Base-by-base conservation (phyloP, 345 rosid genomes). In the Pistacia integerrima region DNA sequence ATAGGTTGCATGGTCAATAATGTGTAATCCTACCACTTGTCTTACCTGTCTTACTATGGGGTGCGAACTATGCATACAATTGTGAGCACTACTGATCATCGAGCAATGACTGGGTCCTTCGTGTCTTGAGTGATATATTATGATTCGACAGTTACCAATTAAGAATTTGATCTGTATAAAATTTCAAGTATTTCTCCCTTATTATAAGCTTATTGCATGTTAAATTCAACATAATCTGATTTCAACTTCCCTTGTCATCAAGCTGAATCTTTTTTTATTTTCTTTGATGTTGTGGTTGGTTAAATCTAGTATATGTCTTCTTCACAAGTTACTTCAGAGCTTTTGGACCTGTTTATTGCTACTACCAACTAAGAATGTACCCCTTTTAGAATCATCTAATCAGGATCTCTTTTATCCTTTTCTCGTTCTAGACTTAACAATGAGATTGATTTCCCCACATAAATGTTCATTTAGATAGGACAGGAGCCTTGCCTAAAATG, bases 1-100 rank as follows among this genome's bases (percentile, higher is more conserved):
- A 77, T 66, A 82, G 87, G 78, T 89, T 82, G 89, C 82, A 1
- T 36, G 75, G 73, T 41, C 64, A 74, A 60, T 82, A 78, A 82
- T 60, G 11, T 51, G 44, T 77, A 44, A 72, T 38, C 69, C 46
- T 22, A 14, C 52, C 14, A 46, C 51, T 62, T 10, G 38, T 35
- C 12, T 18, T 17, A 30, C 54, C 22, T 13, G 12, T 63, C 67
- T 11, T 59, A 49, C 6, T 58, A 20, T 20, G 41, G 41, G 58
- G 44, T 59, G 4, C 17, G 10, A 44, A 52, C 13, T 12, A n/a
- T 10, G 28, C 10, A 30, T 59, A 18, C 65, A 22, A 41, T 59
- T 20, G 9, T 59, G 73, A 25, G 28, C 28, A 12, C 18, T 51
- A n/a, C 46, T 17, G 55, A 38, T 75, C 22, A 11, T 30, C 5